phyloP scores from a whole-genome alignment of 257 asterid species.

The Paulownia fortunei region DNA sequence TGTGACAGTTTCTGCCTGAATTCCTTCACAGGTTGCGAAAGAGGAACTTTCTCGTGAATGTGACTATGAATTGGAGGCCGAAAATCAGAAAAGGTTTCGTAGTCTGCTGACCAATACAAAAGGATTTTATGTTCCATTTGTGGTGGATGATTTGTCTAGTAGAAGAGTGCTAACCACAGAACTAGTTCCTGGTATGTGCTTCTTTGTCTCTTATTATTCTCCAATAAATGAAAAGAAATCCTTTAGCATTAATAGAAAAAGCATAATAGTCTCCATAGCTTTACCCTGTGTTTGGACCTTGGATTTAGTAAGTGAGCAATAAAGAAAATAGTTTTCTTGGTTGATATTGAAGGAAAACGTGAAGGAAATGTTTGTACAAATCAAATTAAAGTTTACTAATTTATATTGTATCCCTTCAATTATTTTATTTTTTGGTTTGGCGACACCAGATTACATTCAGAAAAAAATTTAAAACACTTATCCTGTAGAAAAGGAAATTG shows the following conservation, averaged over 20 bases:
- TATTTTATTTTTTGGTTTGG: background rate
- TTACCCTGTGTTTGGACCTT: conserved; percentile 23
- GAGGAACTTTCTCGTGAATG: conserved; percentile 97
- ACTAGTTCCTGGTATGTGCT: conserved; percentile 80
- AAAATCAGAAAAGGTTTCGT: conserved; percentile 80
- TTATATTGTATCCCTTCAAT: background rate
- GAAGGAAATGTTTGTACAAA: background rate
- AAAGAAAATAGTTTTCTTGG: background rate
- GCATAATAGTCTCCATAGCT: background rate
- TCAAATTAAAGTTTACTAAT: conserved; percentile 1
- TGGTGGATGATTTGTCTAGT: conserved; percentile 79
- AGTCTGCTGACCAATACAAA: conserved; percentile 51
- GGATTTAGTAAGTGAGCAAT: background rate
- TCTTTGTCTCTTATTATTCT: conserved; percentile 3
- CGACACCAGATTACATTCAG: background rate
- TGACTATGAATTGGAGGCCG: conserved; percentile 84
- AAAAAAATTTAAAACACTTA: background rate
- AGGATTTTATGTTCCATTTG: conserved; percentile 87
- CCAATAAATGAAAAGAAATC: conserved; percentile 2
- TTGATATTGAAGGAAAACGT: background rate
- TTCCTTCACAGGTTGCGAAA: conserved; percentile 77
- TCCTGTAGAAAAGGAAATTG: conserved; percentile 10
- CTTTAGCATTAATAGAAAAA: background rate
- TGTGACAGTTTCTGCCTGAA: conserved; percentile 23
- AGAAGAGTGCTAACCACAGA: conserved; percentile 87